These are phyloP conservation scores for Geranium rotundifolium DNA, from an alignment of 345 rosid genomes.

Conservation along the genomic window DNA sequence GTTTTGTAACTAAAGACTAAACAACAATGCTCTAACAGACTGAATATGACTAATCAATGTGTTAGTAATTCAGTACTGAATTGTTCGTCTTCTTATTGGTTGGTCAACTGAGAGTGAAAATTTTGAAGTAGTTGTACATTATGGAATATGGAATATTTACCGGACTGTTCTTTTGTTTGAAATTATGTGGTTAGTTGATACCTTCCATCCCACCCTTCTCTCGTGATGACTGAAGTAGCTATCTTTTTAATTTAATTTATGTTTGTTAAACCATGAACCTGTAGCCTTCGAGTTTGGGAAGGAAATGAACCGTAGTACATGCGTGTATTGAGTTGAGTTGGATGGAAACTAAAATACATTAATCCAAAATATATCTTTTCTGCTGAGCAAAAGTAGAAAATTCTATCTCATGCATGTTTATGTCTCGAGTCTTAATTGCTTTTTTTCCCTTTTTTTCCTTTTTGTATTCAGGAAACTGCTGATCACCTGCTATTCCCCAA, in stretches of 20 bases:
- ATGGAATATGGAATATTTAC: too few species aligned
- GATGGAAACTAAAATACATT: not conserved
- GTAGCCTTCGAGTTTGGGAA: too few species aligned
- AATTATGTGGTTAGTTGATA: too few species aligned
- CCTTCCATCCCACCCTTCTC: too few species aligned
- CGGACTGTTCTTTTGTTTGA: too few species aligned
- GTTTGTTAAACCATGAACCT: too few species aligned
- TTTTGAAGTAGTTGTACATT: too few species aligned
- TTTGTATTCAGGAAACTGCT: slow-evolving; percentile 60
- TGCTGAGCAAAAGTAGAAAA: not conserved
- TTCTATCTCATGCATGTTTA: not conserved
- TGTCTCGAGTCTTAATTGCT: not conserved
- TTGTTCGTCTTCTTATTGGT: not conserved
- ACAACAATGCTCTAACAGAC: not conserved
- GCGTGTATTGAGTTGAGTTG: not conserved
- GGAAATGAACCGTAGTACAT: too few species aligned
- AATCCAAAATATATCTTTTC: not conserved
- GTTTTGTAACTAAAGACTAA: not conserved
- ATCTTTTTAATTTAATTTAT: too few species aligned
- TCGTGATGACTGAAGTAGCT: too few species aligned
- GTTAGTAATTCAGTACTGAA: not conserved
- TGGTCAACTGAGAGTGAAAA: too few species aligned
- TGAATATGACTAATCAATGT: too few species aligned
- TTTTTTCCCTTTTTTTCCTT: slow-evolving; percentile 7
- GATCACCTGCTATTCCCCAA: slow-evolving; percentile 97